These are phyloP conservation scores for Xylaria sp. DNA, from an alignment of 2,329 filamentous ascomycete genomes.

Conservation along the genomic window DNA sequence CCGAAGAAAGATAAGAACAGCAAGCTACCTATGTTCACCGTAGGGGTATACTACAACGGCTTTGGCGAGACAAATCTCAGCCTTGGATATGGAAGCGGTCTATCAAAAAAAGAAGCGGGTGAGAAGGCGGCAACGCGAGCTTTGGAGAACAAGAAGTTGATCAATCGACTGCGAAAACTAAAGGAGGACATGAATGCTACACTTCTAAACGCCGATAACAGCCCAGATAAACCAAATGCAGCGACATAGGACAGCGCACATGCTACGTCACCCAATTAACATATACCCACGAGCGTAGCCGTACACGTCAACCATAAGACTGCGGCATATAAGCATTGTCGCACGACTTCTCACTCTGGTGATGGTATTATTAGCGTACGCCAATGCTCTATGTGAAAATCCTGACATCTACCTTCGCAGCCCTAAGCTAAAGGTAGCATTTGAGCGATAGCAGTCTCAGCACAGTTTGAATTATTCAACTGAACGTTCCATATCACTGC, in stretches of 20 bases:
- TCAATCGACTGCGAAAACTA: constrained; percentile 61
- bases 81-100: constrained; percentile 71
- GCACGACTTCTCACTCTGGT: not conserved
- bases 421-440: not conserved
- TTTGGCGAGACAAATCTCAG: constrained; percentile 73
- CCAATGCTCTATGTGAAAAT: not conserved
- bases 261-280: not conserved
- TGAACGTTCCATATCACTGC: too few relatives aligned
- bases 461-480: too few relatives aligned
- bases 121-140: constrained; percentile 72
- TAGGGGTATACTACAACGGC: constrained; percentile 74
- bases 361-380: not conserved
- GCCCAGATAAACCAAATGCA: not conserved
- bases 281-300: not conserved
- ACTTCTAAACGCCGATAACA: constrained; percentile 2
- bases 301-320: not conserved
- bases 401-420: too few relatives aligned
- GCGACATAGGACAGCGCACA: not conserved
- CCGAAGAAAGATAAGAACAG: constrained; percentile 65
- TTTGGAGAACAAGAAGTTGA: constrained; percentile 73
- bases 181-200: constrained; percentile 56
- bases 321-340: not conserved
- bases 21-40: constrained; percentile 68
- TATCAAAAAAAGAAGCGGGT: constrained; percentile 76
- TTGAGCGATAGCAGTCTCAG: not conserved